Evolutionary conservation across 2,329 filamentous ascomycete genomes (phyloP).

Genomic region (Microdochium bolleyi): DNA sequence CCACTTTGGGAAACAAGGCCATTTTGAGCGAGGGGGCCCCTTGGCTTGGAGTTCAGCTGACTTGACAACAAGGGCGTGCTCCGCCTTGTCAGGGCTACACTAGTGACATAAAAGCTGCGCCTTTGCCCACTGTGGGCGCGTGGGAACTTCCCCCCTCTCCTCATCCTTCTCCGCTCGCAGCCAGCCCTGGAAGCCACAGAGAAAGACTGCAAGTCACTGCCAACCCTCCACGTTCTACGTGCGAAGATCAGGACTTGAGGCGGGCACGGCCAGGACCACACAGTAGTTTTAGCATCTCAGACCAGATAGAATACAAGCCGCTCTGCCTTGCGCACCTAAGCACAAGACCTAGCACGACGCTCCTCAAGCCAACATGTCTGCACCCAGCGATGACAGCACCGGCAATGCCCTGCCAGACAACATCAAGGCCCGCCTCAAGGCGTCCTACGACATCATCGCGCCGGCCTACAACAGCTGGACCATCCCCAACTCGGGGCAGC

Average conservation of each 20-base stretch:
- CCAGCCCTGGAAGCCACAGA: background rate
- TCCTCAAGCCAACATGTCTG: background rate
- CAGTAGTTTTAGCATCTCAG: too few species aligned
- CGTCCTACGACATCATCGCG: conserved; percentile 30
- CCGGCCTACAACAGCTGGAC: conserved; percentile 31
- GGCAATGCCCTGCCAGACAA: conserved; percentile 10
- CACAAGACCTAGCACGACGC: background rate
- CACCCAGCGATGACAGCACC: background rate
- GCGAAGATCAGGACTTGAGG: too few species aligned
- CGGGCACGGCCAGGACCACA: too few species aligned
- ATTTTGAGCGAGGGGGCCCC: too few species aligned
- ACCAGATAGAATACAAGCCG: background rate
- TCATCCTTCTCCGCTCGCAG: background rate
- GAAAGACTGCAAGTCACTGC: too few species aligned
- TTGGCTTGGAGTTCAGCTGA: background rate
- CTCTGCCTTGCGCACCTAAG: background rate
- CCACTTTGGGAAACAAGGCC: too few species aligned
- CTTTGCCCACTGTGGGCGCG: too few species aligned
- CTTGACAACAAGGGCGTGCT: background rate
- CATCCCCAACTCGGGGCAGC: conserved; percentile 16
- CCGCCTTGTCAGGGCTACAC: too few species aligned
- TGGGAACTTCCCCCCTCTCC: too few species aligned
- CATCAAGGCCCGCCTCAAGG: conserved; percentile 27
- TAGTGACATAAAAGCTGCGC: too few species aligned
- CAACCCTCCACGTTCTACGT: too few species aligned